These are phyloP conservation scores for Austroboletus festivus DNA, from an alignment of 768 basidiomycete species.

Conservation along the genomic window DNA sequence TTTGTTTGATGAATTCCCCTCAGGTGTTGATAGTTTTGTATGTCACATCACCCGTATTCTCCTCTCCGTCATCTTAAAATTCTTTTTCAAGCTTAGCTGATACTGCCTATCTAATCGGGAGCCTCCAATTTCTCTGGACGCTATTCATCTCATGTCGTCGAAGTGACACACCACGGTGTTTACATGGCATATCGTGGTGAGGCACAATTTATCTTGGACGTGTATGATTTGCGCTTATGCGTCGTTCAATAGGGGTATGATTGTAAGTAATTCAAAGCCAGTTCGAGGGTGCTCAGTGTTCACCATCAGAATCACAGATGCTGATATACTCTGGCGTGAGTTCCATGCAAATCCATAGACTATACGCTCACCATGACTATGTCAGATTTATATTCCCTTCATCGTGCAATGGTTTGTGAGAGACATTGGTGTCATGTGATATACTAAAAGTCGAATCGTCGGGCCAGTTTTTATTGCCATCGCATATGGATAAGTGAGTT, in stretches of 20 bases:
- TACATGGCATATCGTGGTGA: background rate
- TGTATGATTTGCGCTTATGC: background rate
- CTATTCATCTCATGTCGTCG: constrained; percentile 5
- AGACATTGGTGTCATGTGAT: too few relatives aligned
- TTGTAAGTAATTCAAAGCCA: constrained; percentile 7
- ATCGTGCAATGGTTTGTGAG: constrained; percentile 8
- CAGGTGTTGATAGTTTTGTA: background rate
- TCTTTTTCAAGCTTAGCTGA: background rate
- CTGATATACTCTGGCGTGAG: background rate
- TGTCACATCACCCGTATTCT: background rate
- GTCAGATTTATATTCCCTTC: background rate
- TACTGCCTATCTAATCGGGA: constrained; percentile 4
- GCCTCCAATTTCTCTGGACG: background rate
- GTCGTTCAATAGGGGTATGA: constrained; percentile 2
- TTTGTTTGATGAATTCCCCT: background rate
- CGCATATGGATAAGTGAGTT: constrained; percentile 16
- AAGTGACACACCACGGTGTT: background rate
- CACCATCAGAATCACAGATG: background rate
- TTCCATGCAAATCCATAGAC: background rate
- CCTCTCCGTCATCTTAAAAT: too few relatives aligned
- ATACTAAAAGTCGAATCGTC: background rate
- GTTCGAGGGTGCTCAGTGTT: background rate
- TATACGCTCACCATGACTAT: background rate
- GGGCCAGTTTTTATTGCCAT: constrained; percentile 14
- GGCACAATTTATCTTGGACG: background rate